Base-by-base conservation (phyloP, 306 rosid genomes). In the Urtica urens region DNA sequence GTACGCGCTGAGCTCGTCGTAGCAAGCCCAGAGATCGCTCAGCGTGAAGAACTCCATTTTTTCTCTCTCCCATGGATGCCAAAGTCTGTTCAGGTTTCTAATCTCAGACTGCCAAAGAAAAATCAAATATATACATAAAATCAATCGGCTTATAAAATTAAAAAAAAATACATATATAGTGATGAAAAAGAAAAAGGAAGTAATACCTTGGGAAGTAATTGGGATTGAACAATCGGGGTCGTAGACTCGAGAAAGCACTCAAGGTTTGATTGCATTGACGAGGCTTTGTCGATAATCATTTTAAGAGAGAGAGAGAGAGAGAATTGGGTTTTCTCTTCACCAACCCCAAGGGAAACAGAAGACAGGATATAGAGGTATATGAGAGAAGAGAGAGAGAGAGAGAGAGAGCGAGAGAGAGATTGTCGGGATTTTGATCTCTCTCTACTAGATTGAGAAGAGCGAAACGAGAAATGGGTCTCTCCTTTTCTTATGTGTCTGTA, bases 11-110 rank as follows among this genome's bases (percentile, higher is more conserved):
- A 86, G 82, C 76, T 92, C 94, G 51, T 79, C 85, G 38, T 59
- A 92, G 38, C 79, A 58, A 45, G 82, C 75, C 99, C 99, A 92
- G 9, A 92, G 81, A 63, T 92, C 87, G 25, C 77, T 71, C 67
- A 92, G 50, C 18, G 81, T 73, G 70, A 92, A 85, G 68, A 69
- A 85, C 56, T 92, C 96, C 0, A 85, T 79, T 33, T 51, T 62
- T 64, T 92, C 96, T 67, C 85, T 85, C 69, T 85, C 87, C 87
- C 92, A 79, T 1, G 93, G 93, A 37, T 92, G 85, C 99, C 99
- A 92, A 25, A 85, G 57, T 15, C 81, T 81, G 46, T 90, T 85
- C 7, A 90, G 83, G 51, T 82, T 90, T 67, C 77, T 62, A 38
- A 82, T 77, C 67, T 85, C 99, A 4, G 63, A 53, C 99, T 92